Evolutionary conservation across 352 stramenopile genomes (phyloP), one percentile per base, ranked within the genome.

Genomic region (Elongisporangium prolatum): DNA sequence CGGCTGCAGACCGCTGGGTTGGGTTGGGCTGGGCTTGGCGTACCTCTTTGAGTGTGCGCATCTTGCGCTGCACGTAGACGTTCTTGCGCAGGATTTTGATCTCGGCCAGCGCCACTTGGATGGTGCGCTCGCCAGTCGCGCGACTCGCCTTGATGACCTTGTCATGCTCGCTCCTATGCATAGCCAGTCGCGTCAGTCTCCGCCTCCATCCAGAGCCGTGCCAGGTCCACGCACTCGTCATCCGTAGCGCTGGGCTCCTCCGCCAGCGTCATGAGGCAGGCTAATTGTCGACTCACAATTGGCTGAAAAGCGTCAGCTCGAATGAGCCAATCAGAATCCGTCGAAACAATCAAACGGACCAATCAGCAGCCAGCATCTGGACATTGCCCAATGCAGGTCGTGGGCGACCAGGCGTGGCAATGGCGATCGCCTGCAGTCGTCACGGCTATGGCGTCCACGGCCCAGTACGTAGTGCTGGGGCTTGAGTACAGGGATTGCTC

Each of bases 51-150:
- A 85, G 67, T 25, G 56, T 68, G 11, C 80, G 77, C 56, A 75
- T 67, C 64, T 89, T 74, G 8, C 83, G 69, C 62, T 93, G 78
- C 18, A 93, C 83, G 52, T 91, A 93, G 13, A 87, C 67, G 57
- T 93, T 93, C 28, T 80, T 60, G 28, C 64, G 57, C 53, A 93
- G 86, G 56, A 93, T 83, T 51, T 75, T 57, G 24, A 87, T 88
- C 56, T 93, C 83, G 4, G 77, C 80, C 24, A 93, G 69, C 50
- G 83, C 83, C 52, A 87, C 70, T 50, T 84, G 67, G 21, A 93
- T 75, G 9, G 83, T 81, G 1, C 83, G 78, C n/a, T 78, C 65
- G n/a, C 83, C 83, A 18, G 80, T 76, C n/a, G 74, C 58, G 53
- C 83, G 78, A 57, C 80, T 91, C 55, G 77, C 74, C 14, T 71